Evolutionary conservation across 768 basidiomycete species (phyloP), one percentile per base, ranked within the genome.

Genomic region (Boletus edulis): DNA sequence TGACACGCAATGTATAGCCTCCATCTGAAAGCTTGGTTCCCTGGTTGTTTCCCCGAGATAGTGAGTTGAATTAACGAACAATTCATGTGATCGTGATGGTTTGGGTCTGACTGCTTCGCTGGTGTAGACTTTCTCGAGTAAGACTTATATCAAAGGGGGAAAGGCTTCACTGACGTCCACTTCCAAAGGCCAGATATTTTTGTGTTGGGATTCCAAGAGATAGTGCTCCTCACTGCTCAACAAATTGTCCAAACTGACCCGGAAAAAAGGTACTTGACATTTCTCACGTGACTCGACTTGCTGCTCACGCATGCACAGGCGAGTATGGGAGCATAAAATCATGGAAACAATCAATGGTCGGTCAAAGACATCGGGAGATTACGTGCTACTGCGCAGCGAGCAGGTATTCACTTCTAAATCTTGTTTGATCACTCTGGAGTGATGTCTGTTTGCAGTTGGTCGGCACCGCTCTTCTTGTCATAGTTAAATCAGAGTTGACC

Each of bases 181-280:
- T 44, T 18, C 24, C 44, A 37, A 50, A 91, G 90, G 42, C 94
- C 94, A 7, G 94, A 98, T 66, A 84, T 98, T 57, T 87, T 96
- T 67, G 86, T 86, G 20, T 76, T 98, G 29, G 92, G 91, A 3
- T 97, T 98, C 68, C 95, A 99, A 71, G 97, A 99, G 72, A 94
- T 99, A 50, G 97, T 99, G 0, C 94, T 94, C 5, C 80, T 99
- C 45, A 98, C 93, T n/a, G 93, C 97, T 3, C 93, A 95, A 64
- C 95, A 98, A 69, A 98, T 99, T 41, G 79, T 98, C 15, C 94
- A 97, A 69, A 88, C 94, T 7, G 95, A 98, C 71, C 94, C 95
- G 1, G 93, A 94, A 67, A 94, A 93, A 74, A 82, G 84, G 92
- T 88, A 22, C 76, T n/a, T 12, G 12, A 34, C n/a, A 14, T 45